Conservation (phyloP, 352 stramenopile species). For the Pythium utonaiense region DNA sequence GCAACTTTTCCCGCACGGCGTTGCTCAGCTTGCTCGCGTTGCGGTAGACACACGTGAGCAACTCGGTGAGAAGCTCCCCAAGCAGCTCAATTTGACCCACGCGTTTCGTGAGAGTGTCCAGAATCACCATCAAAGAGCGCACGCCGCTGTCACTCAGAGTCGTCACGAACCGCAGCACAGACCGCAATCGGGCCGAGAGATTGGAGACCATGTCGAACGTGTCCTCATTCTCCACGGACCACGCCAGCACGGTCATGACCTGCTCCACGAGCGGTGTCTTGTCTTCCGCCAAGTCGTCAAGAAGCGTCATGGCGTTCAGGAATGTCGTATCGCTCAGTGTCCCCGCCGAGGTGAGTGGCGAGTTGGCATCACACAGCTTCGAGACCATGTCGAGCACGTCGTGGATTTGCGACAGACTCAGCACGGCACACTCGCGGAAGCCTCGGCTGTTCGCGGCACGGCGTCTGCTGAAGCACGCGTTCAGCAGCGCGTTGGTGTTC, state of each 20-base stretch:
- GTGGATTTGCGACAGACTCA: constrained; percentile 29
- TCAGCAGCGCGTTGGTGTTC: constrained; percentile 43
- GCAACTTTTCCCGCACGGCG: constrained; percentile 36
- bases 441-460: constrained; percentile 34
- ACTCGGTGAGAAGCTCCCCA: constrained; percentile 32
- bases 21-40: constrained; percentile 35
- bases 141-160: constrained; percentile 7
- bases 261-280: constrained; percentile 10
- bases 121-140: constrained; percentile 22
- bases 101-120: constrained; percentile 33
- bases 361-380: constrained; percentile 11
- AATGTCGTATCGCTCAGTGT: constrained; percentile 19
- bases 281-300: constrained; percentile 16
- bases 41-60: constrained; percentile 40
- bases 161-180: constrained; percentile 6
- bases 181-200: constrained; percentile 8
- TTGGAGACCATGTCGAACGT: constrained; percentile 23
- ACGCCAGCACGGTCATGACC: constrained; percentile 14
- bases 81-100: constrained; percentile 27
- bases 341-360: constrained; percentile 1
- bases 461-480: constrained; percentile 34
- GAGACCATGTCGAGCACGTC: constrained; percentile 31
- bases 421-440: constrained; percentile 35
- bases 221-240: constrained; percentile 20
- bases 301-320: constrained; percentile 18